Conservation (phyloP, 2,329 filamentous ascomycete species). For the Didymella lethalis region DNA sequence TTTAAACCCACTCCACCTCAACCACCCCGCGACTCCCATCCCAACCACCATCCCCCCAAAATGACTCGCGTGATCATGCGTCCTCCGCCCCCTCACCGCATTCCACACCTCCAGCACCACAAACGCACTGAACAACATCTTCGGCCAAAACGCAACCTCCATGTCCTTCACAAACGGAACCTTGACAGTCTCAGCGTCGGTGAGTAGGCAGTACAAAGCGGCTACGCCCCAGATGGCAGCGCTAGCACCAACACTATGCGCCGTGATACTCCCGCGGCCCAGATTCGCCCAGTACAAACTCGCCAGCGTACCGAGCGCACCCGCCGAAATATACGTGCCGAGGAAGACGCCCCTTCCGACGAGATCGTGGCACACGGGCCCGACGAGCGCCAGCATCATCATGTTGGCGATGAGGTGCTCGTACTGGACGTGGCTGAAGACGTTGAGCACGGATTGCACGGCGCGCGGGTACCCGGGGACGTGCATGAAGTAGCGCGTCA, state of each 20-base stretch:
- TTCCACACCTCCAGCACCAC: conserved; percentile 36
- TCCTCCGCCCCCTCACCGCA: conserved; percentile 22
- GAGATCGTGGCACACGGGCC: conserved; percentile 55
- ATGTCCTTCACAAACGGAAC: conserved; percentile 43
- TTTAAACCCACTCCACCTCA: conserved; percentile 36
- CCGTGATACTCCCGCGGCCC: conserved; percentile 35
- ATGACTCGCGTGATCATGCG: conserved; percentile 48
- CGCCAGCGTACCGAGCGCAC: conserved; percentile 43
- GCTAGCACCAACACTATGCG: conserved; percentile 42
- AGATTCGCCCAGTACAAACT: conserved; percentile 47
- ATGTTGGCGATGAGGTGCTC: conserved; percentile 69
- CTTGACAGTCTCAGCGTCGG: conserved; percentile 41
- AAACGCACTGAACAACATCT: conserved; percentile 40
- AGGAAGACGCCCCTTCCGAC: conserved; percentile 48
- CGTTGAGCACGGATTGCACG: conserved; percentile 66
- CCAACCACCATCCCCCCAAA: conserved; percentile 46
- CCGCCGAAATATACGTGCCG: conserved; percentile 46
- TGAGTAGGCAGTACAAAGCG: conserved; percentile 42
- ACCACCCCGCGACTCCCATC: conserved; percentile 35
- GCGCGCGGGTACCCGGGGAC: conserved; percentile 66
- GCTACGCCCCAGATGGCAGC: conserved; percentile 48
- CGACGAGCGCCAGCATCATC: conserved; percentile 70
- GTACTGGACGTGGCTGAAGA: conserved; percentile 73
- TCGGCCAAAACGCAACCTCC: conserved; percentile 42
- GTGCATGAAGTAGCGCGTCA: conserved; percentile 68